phyloP scores from a whole-genome alignment of 106 monocot genomes.

The Dendrobium officinale region DNA sequence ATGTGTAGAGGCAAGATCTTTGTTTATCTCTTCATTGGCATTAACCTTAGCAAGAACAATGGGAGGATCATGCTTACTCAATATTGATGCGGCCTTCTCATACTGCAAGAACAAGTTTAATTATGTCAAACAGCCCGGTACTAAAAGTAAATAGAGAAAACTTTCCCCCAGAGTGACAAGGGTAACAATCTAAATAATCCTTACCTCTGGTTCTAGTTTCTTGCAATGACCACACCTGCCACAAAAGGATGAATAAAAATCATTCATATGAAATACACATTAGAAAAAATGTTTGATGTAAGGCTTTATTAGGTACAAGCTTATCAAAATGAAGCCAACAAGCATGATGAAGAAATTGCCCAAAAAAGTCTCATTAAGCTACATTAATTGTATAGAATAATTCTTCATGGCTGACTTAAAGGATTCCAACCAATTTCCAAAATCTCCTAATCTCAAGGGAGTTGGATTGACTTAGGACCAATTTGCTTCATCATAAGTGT shows the following conservation, averaged over 20 bases:
- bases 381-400: not conserved
- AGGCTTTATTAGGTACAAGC: not conserved
- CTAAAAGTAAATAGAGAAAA: not conserved
- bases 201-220: constrained; percentile 88
- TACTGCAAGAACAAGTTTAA: constrained; percentile 34
- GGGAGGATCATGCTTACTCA: constrained; percentile 72
- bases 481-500: no score
- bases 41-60: constrained; percentile 89
- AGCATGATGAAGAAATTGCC: not conserved
- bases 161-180: not conserved
- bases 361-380: not conserved
- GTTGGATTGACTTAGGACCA: no score
- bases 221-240: constrained; percentile 96
- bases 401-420: no score
- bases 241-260: not conserved
- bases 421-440: no score
- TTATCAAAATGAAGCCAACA: not conserved
- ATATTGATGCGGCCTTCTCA: constrained; percentile 73
- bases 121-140: not conserved
- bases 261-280: not conserved
- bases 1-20: constrained; percentile 56
- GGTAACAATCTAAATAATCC: not conserved
- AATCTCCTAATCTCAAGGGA: no score
- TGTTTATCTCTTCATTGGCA: constrained; percentile 63
- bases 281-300: not conserved